Base-by-base conservation (phyloP, 305 asterid species). In the Plantago coronopus region DNA sequence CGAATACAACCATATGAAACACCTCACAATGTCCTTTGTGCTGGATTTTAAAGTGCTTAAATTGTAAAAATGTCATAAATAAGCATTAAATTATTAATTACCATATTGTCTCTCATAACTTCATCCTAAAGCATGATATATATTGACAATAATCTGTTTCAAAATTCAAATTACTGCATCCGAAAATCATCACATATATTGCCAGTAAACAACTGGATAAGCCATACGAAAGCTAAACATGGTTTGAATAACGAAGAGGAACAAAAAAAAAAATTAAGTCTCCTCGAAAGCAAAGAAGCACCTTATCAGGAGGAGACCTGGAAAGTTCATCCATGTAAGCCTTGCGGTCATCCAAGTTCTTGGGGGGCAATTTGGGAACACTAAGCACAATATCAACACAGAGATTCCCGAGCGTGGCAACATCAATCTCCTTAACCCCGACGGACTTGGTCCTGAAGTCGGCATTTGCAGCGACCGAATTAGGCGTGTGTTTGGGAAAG, bases 221-320 rank as follows among this genome's bases (percentile, higher is more conserved):
- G n/a, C n/a, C n/a, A n/a, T n/a, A n/a, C n/a, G n/a, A n/a, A n/a
- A n/a, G n/a, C n/a, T n/a, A n/a, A n/a, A n/a, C n/a, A n/a, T n/a
- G n/a, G n/a, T n/a, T n/a, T n/a, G n/a, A 22, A 54, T 25, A 67
- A 15, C 8, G 42, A 50, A n/a, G 19, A 17, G 27, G 19, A 27
- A 66, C 9, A 43, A 12, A 17, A 10, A 15, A 65, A 19, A 55
- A 17, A 14, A 59, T 59, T 14, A 18, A 27, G 27, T 49, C 31
- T 51, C 8, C 31, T 23, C 15, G 38, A 34, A 13, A 12, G 21
- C 34, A 7, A 27, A 22, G 10, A 15, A 37, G 42, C 65, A 91
- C 98, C 98, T 86, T 84, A 74, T 87, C 89, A 21, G 98, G 98
- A 62, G 96, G 91, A 47, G 95, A 79, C 74, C 72, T 79, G 51